These are phyloP conservation scores for Hericium coralloides DNA, from an alignment of 768 basidiomycete genomes.

Conservation along the genomic window DNA sequence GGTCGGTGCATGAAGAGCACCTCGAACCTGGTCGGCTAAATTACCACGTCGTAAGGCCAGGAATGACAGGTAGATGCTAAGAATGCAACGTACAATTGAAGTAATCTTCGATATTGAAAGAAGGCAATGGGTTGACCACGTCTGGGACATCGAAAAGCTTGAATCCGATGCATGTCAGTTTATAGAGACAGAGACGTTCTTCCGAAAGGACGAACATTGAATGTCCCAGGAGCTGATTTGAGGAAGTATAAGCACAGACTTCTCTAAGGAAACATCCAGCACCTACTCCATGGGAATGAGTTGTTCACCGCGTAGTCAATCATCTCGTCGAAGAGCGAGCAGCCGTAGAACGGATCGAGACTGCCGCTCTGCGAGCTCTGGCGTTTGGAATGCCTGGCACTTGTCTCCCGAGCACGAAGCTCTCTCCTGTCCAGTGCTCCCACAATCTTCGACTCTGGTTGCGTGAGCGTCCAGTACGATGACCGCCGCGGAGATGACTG, in stretches of 20 bases:
- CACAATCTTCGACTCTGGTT: constrained; percentile 18
- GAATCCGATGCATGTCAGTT: neutral
- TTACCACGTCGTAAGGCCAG: neutral
- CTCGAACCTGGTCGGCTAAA: constrained; percentile 42
- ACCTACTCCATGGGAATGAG: constrained; percentile 50
- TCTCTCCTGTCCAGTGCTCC: constrained; percentile 38
- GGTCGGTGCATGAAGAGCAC: constrained; percentile 61
- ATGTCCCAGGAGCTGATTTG: constrained; percentile 3
- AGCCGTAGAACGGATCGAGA: constrained; percentile 30
- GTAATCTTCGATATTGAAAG: constrained; percentile 45
- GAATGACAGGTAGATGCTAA: neutral
- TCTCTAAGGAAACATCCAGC: neutral
- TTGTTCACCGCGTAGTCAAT: constrained; percentile 67
- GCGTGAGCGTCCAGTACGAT: constrained; percentile 12
- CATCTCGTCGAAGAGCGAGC: constrained; percentile 54
- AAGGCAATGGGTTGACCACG: constrained; percentile 37
- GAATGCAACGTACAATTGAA: constrained; percentile 43
- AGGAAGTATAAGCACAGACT: neutral
- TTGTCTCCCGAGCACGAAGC: constrained; percentile 3
- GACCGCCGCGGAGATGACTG: constrained; percentile 11
- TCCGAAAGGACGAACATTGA: constrained; percentile 4
- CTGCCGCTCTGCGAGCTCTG: neutral
- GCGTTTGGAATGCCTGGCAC: neutral
- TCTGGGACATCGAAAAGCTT: constrained; percentile 22
- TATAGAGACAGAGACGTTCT: no score